phyloP scores from a whole-genome alignment of 129 eudicot genomes.

The Artemisia annua region DNA sequence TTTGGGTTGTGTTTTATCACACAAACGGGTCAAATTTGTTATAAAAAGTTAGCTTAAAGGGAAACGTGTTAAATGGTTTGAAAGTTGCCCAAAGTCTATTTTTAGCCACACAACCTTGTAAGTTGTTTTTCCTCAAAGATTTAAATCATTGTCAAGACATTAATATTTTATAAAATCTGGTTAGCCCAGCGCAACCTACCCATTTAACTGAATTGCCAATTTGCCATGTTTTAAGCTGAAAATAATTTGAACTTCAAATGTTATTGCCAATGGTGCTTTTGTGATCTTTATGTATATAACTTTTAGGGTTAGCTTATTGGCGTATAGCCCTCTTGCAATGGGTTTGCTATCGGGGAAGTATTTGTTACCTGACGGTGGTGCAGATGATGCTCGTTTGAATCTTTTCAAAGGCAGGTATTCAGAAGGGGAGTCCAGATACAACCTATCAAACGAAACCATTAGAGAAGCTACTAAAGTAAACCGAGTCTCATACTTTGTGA shows the following conservation, averaged over 20 bases:
- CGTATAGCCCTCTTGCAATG: conserved; percentile 98
- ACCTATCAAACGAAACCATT: conserved; percentile 47
- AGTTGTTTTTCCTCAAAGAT: too few relatives aligned
- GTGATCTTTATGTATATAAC: neutral
- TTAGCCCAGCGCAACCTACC: too few relatives aligned
- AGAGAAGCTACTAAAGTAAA: conserved; percentile 59
- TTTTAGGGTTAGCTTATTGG: conserved; percentile 75
- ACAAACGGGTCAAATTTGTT: too few relatives aligned
- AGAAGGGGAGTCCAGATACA: conserved; percentile 95
- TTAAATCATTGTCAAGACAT: too few relatives aligned
- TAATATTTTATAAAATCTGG: too few relatives aligned
- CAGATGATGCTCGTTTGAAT: conserved; percentile 81
- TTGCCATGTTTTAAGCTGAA: neutral
- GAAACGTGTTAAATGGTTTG: too few relatives aligned
- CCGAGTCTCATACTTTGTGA: conserved; percentile 18
- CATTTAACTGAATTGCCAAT: neutral
- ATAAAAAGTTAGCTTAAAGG: too few relatives aligned
- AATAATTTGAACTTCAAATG: neutral
- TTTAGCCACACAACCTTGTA: too few relatives aligned
- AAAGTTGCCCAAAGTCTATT: too few relatives aligned
- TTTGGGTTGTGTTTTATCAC: too few relatives aligned
- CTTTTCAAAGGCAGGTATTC: conserved; percentile 83
- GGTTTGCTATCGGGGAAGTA: conserved; percentile 96
- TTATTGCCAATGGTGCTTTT: conserved; percentile 16
- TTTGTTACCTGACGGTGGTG: conserved; percentile 62